phyloP scores from a whole-genome alignment of 345 rosid genomes.

The Orychophragmus violaceus region DNA sequence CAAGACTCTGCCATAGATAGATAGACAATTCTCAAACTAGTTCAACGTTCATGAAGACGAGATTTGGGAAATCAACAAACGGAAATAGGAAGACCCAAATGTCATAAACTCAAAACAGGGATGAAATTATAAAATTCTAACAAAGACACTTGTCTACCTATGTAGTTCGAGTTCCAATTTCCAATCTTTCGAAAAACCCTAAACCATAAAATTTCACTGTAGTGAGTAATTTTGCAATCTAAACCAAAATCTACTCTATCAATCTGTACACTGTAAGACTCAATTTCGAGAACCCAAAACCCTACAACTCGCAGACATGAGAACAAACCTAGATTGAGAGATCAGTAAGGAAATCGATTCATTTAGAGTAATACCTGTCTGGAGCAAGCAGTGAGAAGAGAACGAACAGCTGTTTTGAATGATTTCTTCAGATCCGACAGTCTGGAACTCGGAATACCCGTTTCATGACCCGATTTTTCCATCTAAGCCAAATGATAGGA shows the following conservation, averaged over 20 bases:
- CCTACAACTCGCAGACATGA: constrained; percentile 1
- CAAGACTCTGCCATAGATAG: neutral
- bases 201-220: neutral
- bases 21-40: neutral
- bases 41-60: neutral
- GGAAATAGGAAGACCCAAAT: neutral
- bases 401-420: constrained; percentile 52
- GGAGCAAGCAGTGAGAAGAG: constrained; percentile 59
- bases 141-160: neutral
- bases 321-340: too few species aligned
- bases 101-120: neutral
- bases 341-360: too few species aligned
- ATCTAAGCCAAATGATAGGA: neutral
- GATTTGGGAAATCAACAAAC: neutral
- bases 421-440: constrained; percentile 44
- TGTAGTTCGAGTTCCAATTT: neutral
- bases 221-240: neutral
- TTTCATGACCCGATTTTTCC: constrained; percentile 25
- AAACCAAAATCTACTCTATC: neutral
- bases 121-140: neutral
- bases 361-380: constrained; percentile 39
- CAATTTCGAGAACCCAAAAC: neutral
- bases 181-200: too few species aligned
- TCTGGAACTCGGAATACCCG: constrained; percentile 25
- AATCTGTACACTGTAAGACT: neutral